phyloP scores from a whole-genome alignment of 2,329 filamentous ascomycete species.

The Ceratocystis cacaofunesta region DNA sequence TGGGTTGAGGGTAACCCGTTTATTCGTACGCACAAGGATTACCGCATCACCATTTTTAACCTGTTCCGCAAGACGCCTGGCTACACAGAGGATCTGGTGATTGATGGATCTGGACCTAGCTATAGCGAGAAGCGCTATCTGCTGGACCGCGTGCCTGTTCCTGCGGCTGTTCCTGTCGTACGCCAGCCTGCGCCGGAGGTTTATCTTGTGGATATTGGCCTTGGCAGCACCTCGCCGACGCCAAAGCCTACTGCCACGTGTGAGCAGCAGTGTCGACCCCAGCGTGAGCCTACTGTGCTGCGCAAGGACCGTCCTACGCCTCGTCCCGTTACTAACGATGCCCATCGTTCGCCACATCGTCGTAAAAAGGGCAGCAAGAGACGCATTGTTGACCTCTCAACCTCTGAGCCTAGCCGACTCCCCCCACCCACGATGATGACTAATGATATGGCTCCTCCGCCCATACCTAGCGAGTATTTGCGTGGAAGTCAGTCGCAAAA shows the following conservation, averaged over 20 bases:
- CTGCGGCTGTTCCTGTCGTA: conserved; percentile 61
- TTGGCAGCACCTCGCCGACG: conserved; percentile 14
- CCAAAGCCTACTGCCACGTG: conserved; percentile 45
- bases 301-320: conserved; percentile 45
- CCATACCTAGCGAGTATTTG: conserved; percentile 9
- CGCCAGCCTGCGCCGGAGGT: conserved; percentile 51
- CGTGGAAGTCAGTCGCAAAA: not conserved
- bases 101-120: conserved; percentile 71
- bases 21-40: conserved; percentile 68
- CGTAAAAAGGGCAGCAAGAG: conserved; percentile 38
- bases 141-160: conserved; percentile 64
- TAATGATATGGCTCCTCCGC: conserved; percentile 12
- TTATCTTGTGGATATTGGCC: conserved; percentile 41
- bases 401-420: conserved; percentile 28
- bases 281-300: conserved; percentile 24
- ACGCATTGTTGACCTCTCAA: conserved; percentile 50
- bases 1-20: conserved; percentile 91
- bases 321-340: conserved; percentile 41
- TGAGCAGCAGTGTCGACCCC: conserved; percentile 25
- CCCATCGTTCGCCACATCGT: conserved; percentile 43
- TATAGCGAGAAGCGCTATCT: conserved; percentile 75
- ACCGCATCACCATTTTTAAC: conserved; percentile 87
- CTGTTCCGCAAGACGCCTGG: conserved; percentile 82
- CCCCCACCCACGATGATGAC: conserved; percentile 12
- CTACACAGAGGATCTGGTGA: conserved; percentile 76